Conservation (phyloP, 495 filamentous ascomycete species). For the Hypoxylon perforatum region DNA sequence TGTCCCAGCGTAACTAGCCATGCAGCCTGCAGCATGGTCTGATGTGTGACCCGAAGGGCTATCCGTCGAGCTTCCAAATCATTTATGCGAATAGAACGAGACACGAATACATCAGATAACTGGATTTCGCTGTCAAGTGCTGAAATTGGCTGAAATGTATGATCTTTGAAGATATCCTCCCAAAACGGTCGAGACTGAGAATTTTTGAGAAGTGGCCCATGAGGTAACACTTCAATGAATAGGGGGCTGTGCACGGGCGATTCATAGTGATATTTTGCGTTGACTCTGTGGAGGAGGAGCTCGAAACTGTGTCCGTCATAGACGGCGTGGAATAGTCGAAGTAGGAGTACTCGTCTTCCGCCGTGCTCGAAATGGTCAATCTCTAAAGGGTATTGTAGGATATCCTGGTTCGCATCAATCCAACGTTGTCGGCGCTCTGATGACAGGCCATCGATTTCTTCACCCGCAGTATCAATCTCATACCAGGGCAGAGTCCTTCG, state of each 20-base stretch:
- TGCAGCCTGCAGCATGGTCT: constrained; percentile 76
- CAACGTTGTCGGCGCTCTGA: constrained; percentile 53
- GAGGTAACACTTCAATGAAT: constrained; percentile 63
- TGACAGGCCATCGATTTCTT: constrained; percentile 45
- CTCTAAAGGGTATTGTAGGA: constrained; percentile 55
- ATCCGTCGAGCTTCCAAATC: constrained; percentile 59
- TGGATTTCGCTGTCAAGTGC: constrained; percentile 10
- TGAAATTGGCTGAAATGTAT: constrained; percentile 49
- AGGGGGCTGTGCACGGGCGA: constrained; percentile 50
- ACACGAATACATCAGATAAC: constrained; percentile 26
- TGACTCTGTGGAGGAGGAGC: constrained; percentile 70
- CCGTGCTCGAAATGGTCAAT: constrained; percentile 45
- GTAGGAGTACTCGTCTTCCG: constrained; percentile 53
- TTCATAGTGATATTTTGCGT: constrained; percentile 53
- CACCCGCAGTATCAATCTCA: constrained; percentile 34
- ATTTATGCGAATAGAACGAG: constrained; percentile 41
- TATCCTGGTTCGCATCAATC: constrained; percentile 49
- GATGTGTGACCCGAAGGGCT: constrained; percentile 75
- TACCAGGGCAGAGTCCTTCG: constrained; percentile 59
- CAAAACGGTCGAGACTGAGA: constrained; percentile 73
- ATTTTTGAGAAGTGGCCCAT: constrained; percentile 68
- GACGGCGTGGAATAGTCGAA: constrained; percentile 84
- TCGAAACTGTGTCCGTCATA: constrained; percentile 87
- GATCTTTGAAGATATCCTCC: constrained; percentile 64
- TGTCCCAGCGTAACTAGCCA: constrained; percentile 69